A percentile compares a stretch with the other conserved stretches of the same genome.
Evolutionary conservation across 2,329 filamentous ascomycete species (phyloP).

Genomic region (Colletotrichum falcatum): DNA sequence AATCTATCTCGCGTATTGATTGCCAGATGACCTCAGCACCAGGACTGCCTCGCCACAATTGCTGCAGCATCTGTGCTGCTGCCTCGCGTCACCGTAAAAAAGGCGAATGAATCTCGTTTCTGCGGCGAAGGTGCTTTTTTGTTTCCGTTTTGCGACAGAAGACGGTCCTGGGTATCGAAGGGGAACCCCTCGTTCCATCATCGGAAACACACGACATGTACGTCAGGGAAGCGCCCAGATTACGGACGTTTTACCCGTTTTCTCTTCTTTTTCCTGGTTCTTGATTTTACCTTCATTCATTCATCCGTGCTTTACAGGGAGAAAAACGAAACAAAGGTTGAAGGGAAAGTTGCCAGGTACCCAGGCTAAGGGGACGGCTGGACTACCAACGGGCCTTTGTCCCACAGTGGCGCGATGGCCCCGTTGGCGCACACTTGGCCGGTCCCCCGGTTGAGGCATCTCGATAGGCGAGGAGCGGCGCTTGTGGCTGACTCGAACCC

Average conservation of each 20-base stretch:
- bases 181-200: conserved; percentile 12
- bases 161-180: background rate
- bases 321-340: background rate
- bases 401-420: conserved; percentile 13
- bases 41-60: conserved; percentile 29
- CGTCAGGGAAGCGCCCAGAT: background rate
- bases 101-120: conserved; percentile 24
- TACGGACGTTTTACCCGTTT: background rate
- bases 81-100: background rate
- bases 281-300: background rate
- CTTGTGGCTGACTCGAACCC: conserved; percentile 30
- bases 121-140: conserved; percentile 21
- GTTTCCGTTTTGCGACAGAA: conserved; percentile 25
- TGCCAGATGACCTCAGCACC: conserved; percentile 35
- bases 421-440: background rate
- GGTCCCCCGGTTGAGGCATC: background rate
- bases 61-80: conserved; percentile 32
- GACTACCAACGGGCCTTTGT: conserved; percentile 10
- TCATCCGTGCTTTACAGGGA: background rate
- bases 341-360: background rate
- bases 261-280: background rate
- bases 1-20: conserved; percentile 13
- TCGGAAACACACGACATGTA: background rate
- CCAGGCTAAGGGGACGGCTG: background rate
- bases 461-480: conserved; percentile 25